Conservation (phyloP, 179 eudicot species). For the Vitellaria paradoxa region DNA sequence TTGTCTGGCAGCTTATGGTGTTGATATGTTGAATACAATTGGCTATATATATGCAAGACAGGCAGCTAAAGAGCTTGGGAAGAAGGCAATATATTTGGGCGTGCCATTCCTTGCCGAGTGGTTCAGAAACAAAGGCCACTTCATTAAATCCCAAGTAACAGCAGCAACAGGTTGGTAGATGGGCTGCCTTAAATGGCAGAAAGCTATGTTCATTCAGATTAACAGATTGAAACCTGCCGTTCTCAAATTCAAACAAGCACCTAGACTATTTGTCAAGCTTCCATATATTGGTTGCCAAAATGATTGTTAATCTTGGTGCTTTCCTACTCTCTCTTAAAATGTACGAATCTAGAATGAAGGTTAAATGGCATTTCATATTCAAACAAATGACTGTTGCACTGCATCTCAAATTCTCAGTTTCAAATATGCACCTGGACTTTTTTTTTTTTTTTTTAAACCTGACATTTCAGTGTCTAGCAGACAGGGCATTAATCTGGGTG, state of each 20-base stretch:
- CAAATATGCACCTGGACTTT: not conserved
- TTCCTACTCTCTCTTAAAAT: not conserved
- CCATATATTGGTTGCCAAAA: not conserved
- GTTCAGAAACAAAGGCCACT: conserved; percentile 99
- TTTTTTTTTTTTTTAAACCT: not conserved
- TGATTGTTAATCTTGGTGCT: not conserved
- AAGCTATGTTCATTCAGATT: not conserved
- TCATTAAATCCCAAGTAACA: conserved; percentile 93
- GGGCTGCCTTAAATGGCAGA: not conserved
- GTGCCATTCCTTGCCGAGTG: conserved; percentile 98
- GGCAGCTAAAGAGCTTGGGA: conserved; percentile 98
- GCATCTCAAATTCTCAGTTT: not conserved
- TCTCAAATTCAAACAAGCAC: not conserved
- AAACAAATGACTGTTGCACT: not conserved
- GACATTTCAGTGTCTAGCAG: not conserved
- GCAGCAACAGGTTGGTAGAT: conserved; percentile 85
- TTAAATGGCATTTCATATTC: not conserved
- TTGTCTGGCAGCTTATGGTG: conserved; percentile 77
- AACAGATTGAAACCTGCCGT: not conserved
- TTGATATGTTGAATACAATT: conserved; percentile 93
- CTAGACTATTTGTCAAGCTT: not conserved
- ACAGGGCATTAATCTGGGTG: not conserved
- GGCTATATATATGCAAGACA: conserved; percentile 96
- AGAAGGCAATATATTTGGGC: conserved; percentile 82
- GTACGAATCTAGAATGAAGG: not conserved